Evolutionary conservation across 1,284 basidiomycete genomes (phyloP).

Genomic region (Volvariella surrecta): DNA sequence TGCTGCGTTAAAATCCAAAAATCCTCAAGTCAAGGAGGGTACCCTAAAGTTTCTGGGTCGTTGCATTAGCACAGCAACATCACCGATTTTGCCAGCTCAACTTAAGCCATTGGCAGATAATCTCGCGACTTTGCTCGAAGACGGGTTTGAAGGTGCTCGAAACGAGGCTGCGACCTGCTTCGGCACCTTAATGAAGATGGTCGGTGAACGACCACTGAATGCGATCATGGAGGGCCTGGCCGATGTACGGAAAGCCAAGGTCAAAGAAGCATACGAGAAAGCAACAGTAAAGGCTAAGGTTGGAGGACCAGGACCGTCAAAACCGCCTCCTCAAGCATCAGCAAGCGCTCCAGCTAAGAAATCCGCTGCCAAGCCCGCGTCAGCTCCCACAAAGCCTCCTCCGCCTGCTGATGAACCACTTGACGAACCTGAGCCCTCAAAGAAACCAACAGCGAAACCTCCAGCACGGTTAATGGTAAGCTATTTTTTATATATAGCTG

Average conservation of each 20-base stretch:
- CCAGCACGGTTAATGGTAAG: constrained; percentile 39
- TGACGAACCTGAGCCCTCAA: constrained; percentile 21
- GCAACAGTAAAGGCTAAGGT: constrained; percentile 82
- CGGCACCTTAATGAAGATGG: constrained; percentile 94
- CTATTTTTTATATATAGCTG: constrained; percentile 4
- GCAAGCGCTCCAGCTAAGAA: constrained; percentile 42
- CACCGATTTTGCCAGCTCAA: constrained; percentile 66
- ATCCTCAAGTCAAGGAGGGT: constrained; percentile 95
- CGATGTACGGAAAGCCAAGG: constrained; percentile 87
- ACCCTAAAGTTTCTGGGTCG: constrained; percentile 85
- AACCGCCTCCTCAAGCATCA: constrained; percentile 31
- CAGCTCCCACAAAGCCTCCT: constrained; percentile 16
- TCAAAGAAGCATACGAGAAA: constrained; percentile 89
- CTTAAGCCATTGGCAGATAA: constrained; percentile 82
- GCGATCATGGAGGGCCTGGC: constrained; percentile 83
- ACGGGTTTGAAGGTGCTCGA: constrained; percentile 86
- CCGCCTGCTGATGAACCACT: constrained; percentile 11
- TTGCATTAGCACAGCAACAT: constrained; percentile 64
- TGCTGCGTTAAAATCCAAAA: constrained; percentile 80
- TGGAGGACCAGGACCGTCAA: constrained; percentile 38
- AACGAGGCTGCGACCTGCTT: constrained; percentile 85
- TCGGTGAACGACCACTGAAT: constrained; percentile 90
- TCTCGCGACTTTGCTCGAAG: constrained; percentile 74
- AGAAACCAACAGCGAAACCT: constrained; percentile 41
- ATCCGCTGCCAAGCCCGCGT: constrained; percentile 21